Conservation (phyloP, 371 early-diverging fungal genomes). For the Mucor plumbeus region DNA sequence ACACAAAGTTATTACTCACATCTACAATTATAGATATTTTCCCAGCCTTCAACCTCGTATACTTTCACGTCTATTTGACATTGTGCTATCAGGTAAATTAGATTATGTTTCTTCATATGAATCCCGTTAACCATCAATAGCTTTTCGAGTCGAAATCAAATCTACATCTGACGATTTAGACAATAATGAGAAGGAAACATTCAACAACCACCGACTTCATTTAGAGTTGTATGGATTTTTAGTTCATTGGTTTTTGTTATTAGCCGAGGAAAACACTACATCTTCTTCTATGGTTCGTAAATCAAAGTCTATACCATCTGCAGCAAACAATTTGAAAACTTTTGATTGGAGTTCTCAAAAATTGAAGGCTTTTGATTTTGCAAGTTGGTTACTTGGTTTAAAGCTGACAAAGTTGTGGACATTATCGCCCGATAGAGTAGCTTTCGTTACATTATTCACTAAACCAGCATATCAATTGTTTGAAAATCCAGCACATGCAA, state of each 20-base stretch:
- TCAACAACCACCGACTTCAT: constrained; percentile 61
- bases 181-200: constrained; percentile 69
- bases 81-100: constrained; percentile 64
- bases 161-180: constrained; percentile 63
- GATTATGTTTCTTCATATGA: neutral
- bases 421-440: constrained; percentile 77
- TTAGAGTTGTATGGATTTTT: constrained; percentile 83
- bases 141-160: constrained; percentile 68
- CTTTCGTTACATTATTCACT: constrained; percentile 82
- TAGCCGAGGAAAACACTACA: constrained; percentile 63
- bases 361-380: constrained; percentile 57
- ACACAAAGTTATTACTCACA: neutral
- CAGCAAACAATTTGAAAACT: constrained; percentile 33
- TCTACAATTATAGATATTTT: constrained; percentile 30
- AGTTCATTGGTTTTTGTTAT: constrained; percentile 71
- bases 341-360: constrained; percentile 70
- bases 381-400: constrained; percentile 63
- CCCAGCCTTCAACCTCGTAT: constrained; percentile 40
- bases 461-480: constrained; percentile 84
- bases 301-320: constrained; percentile 20
- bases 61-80: constrained; percentile 56
- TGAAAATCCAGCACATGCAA: constrained; percentile 76
- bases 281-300: constrained; percentile 38
- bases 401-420: constrained; percentile 82
- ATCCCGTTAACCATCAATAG: constrained; percentile 34